Base-by-base conservation (phyloP, 768 basidiomycete genomes). In the Mycena filopes region DNA sequence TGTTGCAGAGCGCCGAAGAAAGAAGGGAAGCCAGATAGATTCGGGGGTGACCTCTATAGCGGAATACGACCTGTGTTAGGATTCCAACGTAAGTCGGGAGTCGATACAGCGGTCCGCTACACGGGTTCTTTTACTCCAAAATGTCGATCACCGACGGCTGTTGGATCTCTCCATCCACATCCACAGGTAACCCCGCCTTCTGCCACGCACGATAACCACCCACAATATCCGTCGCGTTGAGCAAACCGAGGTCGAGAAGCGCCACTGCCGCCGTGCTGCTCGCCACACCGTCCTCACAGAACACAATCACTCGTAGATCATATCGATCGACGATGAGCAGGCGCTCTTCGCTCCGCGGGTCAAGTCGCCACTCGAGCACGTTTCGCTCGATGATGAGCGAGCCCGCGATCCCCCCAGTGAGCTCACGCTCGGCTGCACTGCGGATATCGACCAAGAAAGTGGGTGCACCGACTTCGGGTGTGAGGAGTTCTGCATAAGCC, bases 361-460 rank as follows among this genome's bases (percentile, higher is more conserved):
- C 92, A 68, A 94, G 89, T 25, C 87, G 84, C 91, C 91, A 93
- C 74, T 94, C 93, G 56, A 94, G 82, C 7, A 88, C 84, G 71
- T 91, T 93, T 25, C 92, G 83, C 71, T 93, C 92, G 61, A 94
- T 84, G 57, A 91, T 78, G 59, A 93, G 77, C n/a, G 91, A 84
- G 0, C 92, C 91, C 10, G 81, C 81, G 58, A 94, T 89, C 0
- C 78, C 82, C 0, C 93, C 93, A 33, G 84, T 78, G 49, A 73
- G 74, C 7, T 81, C 80, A 18, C 93, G 84, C 74, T 92, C 86
- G 7, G 81, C 82, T 41, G 81, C 84, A 0, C 91, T 85, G 9
- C 93, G 87, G 55, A 94, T 93, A 74, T 94, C 93, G 9, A 94
- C 92, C 43, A 94, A 81, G 58, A 93, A 84, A 1, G 87, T 89